Evolutionary conservation across 2,329 filamentous ascomycete species (phyloP), one percentile per base, ranked within the genome.

Genomic region (Penicillium sp.): DNA sequence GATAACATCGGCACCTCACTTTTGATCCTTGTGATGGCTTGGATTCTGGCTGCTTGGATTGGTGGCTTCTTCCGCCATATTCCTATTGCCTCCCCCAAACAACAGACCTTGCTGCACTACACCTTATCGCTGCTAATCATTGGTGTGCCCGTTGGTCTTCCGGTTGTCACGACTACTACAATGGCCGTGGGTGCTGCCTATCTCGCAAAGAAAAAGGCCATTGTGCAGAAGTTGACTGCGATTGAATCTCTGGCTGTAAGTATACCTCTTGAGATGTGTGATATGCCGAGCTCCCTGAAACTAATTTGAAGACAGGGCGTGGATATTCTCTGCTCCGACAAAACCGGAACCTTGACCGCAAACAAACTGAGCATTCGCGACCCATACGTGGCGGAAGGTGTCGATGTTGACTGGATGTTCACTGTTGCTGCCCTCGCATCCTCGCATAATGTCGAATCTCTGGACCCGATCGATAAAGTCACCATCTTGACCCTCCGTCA

Each of bases 381-480:
- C 70, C 89, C 90, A 2, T 92, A 88, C 76, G 89, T 92, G 49
- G 86, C 88, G 45, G 89, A 92, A 76, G 90, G 89, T 58, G 85
- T 91, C 69, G 89, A 92, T 74, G 84, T 91, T 73, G 89, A 92
- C 80, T 92, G 89, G 89, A 91, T 92, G 88, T 92, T 92, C 86
- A 89, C 89, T 57, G 89, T 90, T 64, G 89, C 89, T 60, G 89
- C 88, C 59, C 83, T 92, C 25, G 89, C 89, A 54, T 91, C 89
- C 43, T 92, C 89, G 37, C 89, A 92, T 80, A 92, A 92, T 77
- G 84, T 90, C 76, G 89, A 90, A 78, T 89, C 88, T 42, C 84
- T 92, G 59, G 89, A 92, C 74, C 89, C 89, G 33, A 92, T 92
- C 70, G 89, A 92, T 78, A 92, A 92, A 78, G 87, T 92, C 68